Conservation (phyloP, 495 filamentous ascomycete genomes). For the Hypomontagnella monticulosa region DNA sequence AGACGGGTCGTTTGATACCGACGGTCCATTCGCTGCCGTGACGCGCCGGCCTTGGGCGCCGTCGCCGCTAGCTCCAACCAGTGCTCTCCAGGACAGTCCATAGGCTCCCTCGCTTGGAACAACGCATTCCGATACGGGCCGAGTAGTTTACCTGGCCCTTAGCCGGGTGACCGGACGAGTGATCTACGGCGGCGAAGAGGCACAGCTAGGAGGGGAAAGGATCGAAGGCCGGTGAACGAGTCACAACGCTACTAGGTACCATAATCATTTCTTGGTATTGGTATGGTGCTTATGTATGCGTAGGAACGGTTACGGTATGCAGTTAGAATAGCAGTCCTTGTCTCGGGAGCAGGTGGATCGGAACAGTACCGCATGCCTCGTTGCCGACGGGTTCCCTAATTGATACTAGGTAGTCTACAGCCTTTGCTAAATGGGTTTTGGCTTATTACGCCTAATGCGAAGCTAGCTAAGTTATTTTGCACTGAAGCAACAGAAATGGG, state of each 20-base stretch:
- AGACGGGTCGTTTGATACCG: not conserved
- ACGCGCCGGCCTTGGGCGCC: conserved; percentile 8
- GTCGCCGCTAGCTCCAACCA: conserved; percentile 10
- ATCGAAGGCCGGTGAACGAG: not conserved
- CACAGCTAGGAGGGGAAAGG: not conserved
- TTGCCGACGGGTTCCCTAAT: not conserved
- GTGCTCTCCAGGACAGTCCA: not conserved
- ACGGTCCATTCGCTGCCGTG: conserved; percentile 2
- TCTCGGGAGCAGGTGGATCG: no score
- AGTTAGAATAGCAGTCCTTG: no score
- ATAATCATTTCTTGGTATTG: not conserved
- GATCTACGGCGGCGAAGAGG: conserved; percentile 1
- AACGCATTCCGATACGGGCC: conserved; percentile 15
- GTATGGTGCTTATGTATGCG: not conserved
- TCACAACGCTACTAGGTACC: not conserved
- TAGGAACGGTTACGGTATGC: no score
- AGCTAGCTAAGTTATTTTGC: no score
- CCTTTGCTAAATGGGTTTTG: no score
- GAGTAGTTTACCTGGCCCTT: not conserved
- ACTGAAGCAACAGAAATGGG: conserved; percentile 1
- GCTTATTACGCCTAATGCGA: no score
- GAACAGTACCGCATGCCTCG: no score
- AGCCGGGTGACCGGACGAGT: conserved; percentile 11
- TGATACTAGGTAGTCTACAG: no score
- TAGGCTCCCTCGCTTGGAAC: conserved; percentile 2